phyloP scores from a whole-genome alignment of 2,329 filamentous ascomycete species.

The Trichoderma harzianum region DNA sequence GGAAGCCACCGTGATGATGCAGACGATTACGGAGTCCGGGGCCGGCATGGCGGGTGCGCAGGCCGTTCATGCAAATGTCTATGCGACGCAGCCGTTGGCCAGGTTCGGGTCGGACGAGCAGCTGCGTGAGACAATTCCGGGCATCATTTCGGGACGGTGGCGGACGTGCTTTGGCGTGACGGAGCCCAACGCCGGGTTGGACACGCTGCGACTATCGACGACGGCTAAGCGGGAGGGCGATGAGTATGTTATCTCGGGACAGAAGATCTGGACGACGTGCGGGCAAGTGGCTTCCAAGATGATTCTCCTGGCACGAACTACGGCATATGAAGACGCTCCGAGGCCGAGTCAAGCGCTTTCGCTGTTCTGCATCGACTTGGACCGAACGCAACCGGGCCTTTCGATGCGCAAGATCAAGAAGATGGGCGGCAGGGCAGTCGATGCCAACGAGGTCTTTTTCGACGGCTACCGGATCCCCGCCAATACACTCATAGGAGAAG shows the following conservation, averaged over 20 bases:
- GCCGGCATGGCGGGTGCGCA: constrained; percentile 73
- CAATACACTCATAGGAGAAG: constrained; percentile 63
- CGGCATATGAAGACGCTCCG: constrained; percentile 60
- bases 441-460: constrained; percentile 87
- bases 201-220: constrained; percentile 70
- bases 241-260: constrained; percentile 66
- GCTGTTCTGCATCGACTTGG: constrained; percentile 76
- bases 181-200: constrained; percentile 77
- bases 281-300: constrained; percentile 80
- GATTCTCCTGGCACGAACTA: constrained; percentile 77
- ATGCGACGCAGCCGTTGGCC: constrained; percentile 71
- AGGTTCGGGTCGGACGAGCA: constrained; percentile 68
- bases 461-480: constrained; percentile 69
- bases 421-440: constrained; percentile 79
- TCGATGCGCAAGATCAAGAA: constrained; percentile 73
- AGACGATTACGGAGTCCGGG: constrained; percentile 73
- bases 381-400: constrained; percentile 56
- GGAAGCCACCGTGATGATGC: constrained; percentile 84
- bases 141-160: constrained; percentile 68
- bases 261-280: constrained; percentile 88
- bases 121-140: constrained; percentile 60
- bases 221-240: constrained; percentile 53
- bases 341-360: constrained; percentile 74
- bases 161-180: constrained; percentile 79
- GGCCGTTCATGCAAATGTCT: constrained; percentile 64